A percentile compares a stretch with the other conserved stretches of the same genome.
phyloP scores from a whole-genome alignment of 768 basidiomycete species.

The Lentinula sp. region DNA sequence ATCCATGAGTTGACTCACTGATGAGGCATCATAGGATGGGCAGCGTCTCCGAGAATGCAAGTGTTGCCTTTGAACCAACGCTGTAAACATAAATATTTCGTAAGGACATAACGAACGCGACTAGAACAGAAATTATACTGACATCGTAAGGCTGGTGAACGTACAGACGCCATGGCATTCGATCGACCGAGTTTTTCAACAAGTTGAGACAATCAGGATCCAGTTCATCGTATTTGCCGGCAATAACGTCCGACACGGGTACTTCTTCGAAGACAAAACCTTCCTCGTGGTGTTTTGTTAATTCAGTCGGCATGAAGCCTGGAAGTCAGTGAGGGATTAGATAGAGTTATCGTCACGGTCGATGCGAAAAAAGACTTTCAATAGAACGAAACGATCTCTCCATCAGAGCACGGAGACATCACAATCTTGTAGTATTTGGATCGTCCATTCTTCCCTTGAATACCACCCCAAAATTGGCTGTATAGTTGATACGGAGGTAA shows the following conservation, averaged over 20 bases:
- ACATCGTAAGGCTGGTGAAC: conserved; percentile 25
- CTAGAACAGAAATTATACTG: neutral
- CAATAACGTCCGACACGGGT: conserved; percentile 21
- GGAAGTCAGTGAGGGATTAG: neutral
- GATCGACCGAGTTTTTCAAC: conserved; percentile 13
- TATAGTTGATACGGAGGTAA: neutral
- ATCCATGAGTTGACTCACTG: conserved; percentile 5
- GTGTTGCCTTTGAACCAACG: conserved; percentile 20
- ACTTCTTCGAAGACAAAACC: conserved; percentile 24
- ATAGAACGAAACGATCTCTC: conserved; percentile 25
- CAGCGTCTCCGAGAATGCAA: conserved; percentile 20
- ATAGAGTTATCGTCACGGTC: neutral
- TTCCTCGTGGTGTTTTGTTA: conserved; percentile 25
- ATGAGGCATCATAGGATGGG: conserved; percentile 19
- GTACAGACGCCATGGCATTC: conserved; percentile 29
- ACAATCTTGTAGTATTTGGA: conserved; percentile 29
- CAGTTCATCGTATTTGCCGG: conserved; percentile 22
- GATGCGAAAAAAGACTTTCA: conserved; percentile 10
- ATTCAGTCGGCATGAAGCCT: conserved; percentile 28
- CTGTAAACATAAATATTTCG: neutral
- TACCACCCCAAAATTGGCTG: conserved; percentile 28
- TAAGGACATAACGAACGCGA: neutral
- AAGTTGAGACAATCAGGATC: conserved; percentile 23
- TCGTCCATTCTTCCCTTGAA: conserved; percentile 16
- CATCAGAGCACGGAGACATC: conserved; percentile 24